phyloP scores from a whole-genome alignment of 2,329 filamentous ascomycete genomes.

The Talaromyces sp. region DNA sequence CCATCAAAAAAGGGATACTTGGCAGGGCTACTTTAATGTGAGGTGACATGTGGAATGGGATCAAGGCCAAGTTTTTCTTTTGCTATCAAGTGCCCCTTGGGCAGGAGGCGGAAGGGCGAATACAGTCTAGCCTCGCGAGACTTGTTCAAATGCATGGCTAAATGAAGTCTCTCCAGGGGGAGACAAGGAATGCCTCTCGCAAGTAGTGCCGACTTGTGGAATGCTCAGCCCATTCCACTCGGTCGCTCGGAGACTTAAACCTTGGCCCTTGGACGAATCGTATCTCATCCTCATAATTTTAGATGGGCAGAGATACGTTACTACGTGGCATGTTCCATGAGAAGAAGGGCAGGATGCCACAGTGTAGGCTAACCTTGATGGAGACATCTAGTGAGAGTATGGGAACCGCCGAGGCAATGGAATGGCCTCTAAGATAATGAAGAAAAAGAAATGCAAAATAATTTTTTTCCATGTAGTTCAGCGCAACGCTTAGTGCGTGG shows the following conservation, averaged over 20 bases:
- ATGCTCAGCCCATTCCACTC: constrained; percentile 25
- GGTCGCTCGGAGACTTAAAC: constrained; percentile 7
- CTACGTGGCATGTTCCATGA: background rate
- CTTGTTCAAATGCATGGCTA: background rate
- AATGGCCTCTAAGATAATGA: too few species aligned
- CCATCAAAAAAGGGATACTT: constrained; percentile 17
- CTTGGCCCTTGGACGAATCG: too few species aligned
- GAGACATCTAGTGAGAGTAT: too few species aligned
- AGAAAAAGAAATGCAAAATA: background rate
- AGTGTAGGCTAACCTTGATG: too few species aligned
- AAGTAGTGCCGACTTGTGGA: constrained; percentile 13
- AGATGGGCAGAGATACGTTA: too few species aligned
- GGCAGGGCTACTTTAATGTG: constrained; percentile 19
- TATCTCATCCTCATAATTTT: too few species aligned
- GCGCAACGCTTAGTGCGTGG: constrained; percentile 6
- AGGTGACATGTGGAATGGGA: constrained; percentile 25
- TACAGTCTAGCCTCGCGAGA: background rate
- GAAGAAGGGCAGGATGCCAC: background rate
- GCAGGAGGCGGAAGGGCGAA: background rate
- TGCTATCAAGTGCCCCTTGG: constrained; percentile 2
- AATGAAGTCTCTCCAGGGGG: background rate
- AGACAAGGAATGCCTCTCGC: constrained; percentile 15
- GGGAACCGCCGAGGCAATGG: background rate
- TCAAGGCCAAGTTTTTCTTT: background rate
- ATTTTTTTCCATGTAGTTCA: constrained; percentile 1